Conservation (phyloP, 805 yeast genomes). For the Nakazawaea populi region DNA sequence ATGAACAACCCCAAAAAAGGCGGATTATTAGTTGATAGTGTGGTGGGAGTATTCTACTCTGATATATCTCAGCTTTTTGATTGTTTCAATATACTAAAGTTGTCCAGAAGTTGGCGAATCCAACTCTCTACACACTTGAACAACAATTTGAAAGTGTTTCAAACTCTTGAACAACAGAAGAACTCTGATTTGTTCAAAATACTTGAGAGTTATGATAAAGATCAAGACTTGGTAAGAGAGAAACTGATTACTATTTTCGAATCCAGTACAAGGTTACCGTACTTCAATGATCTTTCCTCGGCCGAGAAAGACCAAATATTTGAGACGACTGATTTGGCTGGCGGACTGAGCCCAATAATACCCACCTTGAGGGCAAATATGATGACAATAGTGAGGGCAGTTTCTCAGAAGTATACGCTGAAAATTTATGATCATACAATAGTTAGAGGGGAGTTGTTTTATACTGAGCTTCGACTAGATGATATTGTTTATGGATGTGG, state of each 20-base stretch:
- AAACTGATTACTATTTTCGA: too few species aligned
- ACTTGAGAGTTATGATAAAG: neutral
- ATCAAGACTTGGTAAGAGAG: neutral
- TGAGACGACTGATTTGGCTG: neutral
- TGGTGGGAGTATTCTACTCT: neutral
- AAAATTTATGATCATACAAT: neutral
- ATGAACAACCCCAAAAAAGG: neutral
- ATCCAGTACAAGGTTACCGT: too few species aligned
- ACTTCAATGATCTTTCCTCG: neutral
- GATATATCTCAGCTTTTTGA: conserved; percentile 4
- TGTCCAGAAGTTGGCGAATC: neutral
- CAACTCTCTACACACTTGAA: neutral
- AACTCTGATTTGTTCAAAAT: neutral
- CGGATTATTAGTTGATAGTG: conserved; percentile 3
- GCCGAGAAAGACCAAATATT: conserved; percentile 2
- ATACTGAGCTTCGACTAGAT: conserved; percentile 2
- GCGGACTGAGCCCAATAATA: neutral
- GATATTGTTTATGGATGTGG: conserved; percentile 6
- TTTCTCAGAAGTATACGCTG: neutral
- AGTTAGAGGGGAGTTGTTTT: conserved; percentile 6
- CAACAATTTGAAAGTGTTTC: neutral
- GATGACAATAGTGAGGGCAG: neutral
- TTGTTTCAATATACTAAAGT: neutral
- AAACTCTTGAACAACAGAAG: neutral
- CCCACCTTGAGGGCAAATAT: neutral